Evolutionary conservation across 306 rosid species (phyloP).

Genomic region (Sindora glabra): DNA sequence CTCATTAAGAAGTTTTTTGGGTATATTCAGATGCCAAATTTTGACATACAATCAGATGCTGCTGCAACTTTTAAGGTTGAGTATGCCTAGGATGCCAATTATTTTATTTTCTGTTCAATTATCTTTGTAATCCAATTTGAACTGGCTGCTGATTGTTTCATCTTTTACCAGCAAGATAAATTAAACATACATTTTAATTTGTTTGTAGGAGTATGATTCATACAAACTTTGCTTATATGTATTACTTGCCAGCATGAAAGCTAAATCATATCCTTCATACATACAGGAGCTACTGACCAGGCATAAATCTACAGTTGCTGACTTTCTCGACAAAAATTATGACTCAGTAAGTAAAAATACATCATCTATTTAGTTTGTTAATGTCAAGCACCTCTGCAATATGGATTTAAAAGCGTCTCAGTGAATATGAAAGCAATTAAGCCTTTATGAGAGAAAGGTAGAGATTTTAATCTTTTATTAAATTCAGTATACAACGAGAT

Average conservation of each 20-base stretch:
- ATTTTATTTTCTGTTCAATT: neutral
- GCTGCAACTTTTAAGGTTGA: slow-evolving; percentile 73
- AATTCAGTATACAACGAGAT: neutral
- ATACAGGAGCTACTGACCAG: slow-evolving; percentile 81
- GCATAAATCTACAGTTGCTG: slow-evolving; percentile 82
- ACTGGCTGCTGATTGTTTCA: neutral
- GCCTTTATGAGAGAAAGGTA: neutral
- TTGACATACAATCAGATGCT: slow-evolving; percentile 84
- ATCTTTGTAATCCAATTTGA: neutral
- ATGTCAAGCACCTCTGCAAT: neutral
- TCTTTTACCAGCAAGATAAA: neutral
- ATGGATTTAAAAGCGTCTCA: neutral
- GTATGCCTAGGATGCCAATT: neutral
- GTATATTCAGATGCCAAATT: slow-evolving; percentile 68
- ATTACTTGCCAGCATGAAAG: neutral
- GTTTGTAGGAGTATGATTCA: neutral
- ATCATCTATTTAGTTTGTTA: neutral
- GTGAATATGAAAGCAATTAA: neutral
- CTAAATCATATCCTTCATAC: neutral
- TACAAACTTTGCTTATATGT: neutral
- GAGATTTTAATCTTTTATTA: too few species aligned
- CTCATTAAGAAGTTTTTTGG: slow-evolving; percentile 65
- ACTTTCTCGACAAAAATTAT: slow-evolving; percentile 62
- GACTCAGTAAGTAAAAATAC: slow-evolving; percentile 50
- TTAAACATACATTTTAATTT: neutral